A percentile compares a stretch with the other conserved stretches of the same genome.
These are phyloP conservation scores for Scedosporium aurantiacum DNA, from an alignment of 2,329 filamentous ascomycete genomes.

Conservation along the genomic window DNA sequence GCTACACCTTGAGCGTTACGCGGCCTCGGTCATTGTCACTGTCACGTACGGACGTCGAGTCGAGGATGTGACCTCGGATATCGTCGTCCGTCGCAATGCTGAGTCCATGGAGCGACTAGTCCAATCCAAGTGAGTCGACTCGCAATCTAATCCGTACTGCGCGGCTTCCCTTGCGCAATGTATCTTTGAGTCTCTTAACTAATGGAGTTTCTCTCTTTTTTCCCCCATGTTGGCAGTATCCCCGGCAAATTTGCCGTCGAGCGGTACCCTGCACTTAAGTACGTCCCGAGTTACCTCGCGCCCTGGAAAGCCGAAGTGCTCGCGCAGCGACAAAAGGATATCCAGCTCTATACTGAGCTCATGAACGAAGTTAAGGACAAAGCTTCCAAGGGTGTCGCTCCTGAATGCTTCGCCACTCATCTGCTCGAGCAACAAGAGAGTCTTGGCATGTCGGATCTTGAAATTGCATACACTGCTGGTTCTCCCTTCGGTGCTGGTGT, in stretches of 20 bases:
- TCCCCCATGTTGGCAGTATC: conserved; percentile 2
- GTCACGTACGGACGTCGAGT: conserved; percentile 29
- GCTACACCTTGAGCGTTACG: conserved; percentile 13
- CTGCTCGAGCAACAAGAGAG: conserved; percentile 28
- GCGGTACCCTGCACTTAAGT: conserved; percentile 27
- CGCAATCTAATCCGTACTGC: no score
- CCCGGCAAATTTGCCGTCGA: conserved; percentile 27
- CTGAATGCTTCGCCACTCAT: conserved; percentile 30
- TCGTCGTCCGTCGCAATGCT: conserved; percentile 24
- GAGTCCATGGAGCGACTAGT: conserved; percentile 32
- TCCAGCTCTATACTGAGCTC: conserved; percentile 26
- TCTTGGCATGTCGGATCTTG: conserved; percentile 28
- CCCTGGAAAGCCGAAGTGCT: conserved; percentile 29
- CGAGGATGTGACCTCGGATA: conserved; percentile 22
- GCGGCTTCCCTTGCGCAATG: not conserved
- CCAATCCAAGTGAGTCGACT: conserved; percentile 25
- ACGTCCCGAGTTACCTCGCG: conserved; percentile 23
- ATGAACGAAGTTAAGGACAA: conserved; percentile 28
- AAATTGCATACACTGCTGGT: conserved; percentile 32
- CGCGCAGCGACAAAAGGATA: conserved; percentile 16
- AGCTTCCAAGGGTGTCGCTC: conserved; percentile 18
- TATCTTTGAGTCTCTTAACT: not conserved
- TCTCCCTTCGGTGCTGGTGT: conserved; percentile 33
- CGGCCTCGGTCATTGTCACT: conserved; percentile 30
- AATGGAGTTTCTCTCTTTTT: not conserved